A percentile compares a stretch with the other conserved stretches of the same genome.
phyloP scores from a whole-genome alignment of 1,284 basidiomycete species.

The Melanopsichium pennsylvanicum region DNA sequence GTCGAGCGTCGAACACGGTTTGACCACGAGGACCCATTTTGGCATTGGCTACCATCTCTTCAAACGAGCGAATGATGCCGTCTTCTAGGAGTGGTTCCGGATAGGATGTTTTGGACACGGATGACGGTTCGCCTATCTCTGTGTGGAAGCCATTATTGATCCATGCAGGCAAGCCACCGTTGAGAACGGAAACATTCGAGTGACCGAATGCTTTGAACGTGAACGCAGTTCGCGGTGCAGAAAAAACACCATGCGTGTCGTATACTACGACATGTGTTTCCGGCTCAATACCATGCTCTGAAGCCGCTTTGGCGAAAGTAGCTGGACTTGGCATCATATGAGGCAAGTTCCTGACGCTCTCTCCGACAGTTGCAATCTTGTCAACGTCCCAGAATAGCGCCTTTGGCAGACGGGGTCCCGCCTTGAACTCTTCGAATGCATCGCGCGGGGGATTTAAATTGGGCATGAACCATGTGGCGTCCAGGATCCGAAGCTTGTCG shows the following conservation, averaged over 20 bases:
- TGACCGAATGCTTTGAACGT: slow-evolving; percentile 61
- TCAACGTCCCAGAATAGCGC: slow-evolving; percentile 86
- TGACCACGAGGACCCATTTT: slow-evolving; percentile 71
- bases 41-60: slow-evolving; percentile 81
- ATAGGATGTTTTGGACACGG: slow-evolving; percentile 33
- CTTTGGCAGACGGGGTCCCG: slow-evolving; percentile 75
- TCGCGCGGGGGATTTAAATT: slow-evolving; percentile 73
- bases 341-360: slow-evolving; percentile 70
- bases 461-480: slow-evolving; percentile 89
- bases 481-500: slow-evolving; percentile 65
- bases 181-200: slow-evolving; percentile 54
- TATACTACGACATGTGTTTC: slow-evolving; percentile 88
- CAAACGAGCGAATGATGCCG: slow-evolving; percentile 75
- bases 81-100: slow-evolving; percentile 71
- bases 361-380: slow-evolving; percentile 68
- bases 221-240: slow-evolving; percentile 54
- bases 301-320: slow-evolving; percentile 81
- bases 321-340: slow-evolving; percentile 88
- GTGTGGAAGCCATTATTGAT: slow-evolving; percentile 34
- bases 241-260: slow-evolving; percentile 66
- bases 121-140: slow-evolving; percentile 37
- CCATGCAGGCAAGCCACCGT: slow-evolving; percentile 64
- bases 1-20: slow-evolving; percentile 85
- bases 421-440: slow-evolving; percentile 73
- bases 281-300: slow-evolving; percentile 77